These are phyloP conservation scores for Parastagonospora avenae DNA, from an alignment of 2,329 filamentous ascomycete genomes.

Conservation along the genomic window DNA sequence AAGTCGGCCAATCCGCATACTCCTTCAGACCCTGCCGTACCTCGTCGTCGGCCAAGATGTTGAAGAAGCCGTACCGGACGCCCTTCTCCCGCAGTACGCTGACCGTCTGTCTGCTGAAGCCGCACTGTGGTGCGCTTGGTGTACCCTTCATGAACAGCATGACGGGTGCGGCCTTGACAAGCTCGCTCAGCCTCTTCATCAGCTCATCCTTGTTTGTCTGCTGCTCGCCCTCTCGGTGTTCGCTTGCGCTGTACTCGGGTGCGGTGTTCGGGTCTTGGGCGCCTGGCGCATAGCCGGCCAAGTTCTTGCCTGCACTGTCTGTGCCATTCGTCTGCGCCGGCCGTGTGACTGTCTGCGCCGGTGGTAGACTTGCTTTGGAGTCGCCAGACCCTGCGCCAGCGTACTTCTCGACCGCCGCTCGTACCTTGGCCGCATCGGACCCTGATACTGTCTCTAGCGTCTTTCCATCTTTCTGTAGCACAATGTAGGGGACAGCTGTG, in stretches of 20 bases:
- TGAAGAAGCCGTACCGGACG: slow-evolving; percentile 98
- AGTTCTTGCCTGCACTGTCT: slow-evolving; percentile 40
- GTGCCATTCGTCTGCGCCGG: slow-evolving; percentile 45
- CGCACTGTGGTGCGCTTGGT: slow-evolving; percentile 83
- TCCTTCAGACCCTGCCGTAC: slow-evolving; percentile 96
- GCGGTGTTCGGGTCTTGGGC: slow-evolving; percentile 52
- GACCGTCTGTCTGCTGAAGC: slow-evolving; percentile 91
- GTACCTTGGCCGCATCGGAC: slow-evolving; percentile 84
- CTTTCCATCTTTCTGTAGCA: slow-evolving; percentile 75
- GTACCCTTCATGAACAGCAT: slow-evolving; percentile 99
- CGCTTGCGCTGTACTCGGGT: slow-evolving; percentile 52
- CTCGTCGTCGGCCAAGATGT: slow-evolving; percentile 96
- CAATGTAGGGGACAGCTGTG: slow-evolving; percentile 89
- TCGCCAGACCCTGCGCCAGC: slow-evolving; percentile 58
- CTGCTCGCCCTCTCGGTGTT: slow-evolving; percentile 21
- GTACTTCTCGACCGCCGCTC: slow-evolving; percentile 82
- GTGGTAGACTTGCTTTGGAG: slow-evolving; percentile 47
- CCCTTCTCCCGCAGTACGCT: slow-evolving; percentile 83
- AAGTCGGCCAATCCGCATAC: slow-evolving; percentile 98
- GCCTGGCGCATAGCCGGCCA: slow-evolving; percentile 53
- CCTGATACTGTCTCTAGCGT: slow-evolving; percentile 87
- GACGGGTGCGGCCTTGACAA: slow-evolving; percentile 93
- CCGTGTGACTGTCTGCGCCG: slow-evolving; percentile 51
- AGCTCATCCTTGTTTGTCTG: slow-evolving; percentile 76
- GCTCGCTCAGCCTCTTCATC: slow-evolving; percentile 75